Base-by-base conservation (phyloP, 257 asterid genomes). In the Lantana camara region DNA sequence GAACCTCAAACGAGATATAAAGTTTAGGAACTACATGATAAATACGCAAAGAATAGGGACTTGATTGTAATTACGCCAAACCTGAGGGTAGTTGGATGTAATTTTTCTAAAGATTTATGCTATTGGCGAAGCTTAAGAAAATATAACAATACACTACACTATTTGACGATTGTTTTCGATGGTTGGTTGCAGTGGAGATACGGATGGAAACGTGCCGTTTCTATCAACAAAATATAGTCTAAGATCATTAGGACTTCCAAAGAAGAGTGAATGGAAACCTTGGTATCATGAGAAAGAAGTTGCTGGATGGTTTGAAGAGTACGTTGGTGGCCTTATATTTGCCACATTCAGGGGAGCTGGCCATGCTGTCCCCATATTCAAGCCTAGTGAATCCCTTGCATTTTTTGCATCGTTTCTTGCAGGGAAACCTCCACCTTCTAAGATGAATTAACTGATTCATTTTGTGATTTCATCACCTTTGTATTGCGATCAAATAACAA, bases 321-420 rank as follows among this genome's bases (percentile, higher is more conserved):
- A 86, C 56, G n/a, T n/a, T n/a, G n/a, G 80, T 19, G 98, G 98
- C 17, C 80, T 92, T 4, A 92, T 96, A 30, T 92, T 84, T 62
- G 96, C 90, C 13, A 91, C 98, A 50, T 84, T 91, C 32, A 83
- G 96, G 62, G 98, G 98, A 59, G 98, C 98, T 5, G 98, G 98
- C 0, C 98, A 92, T 70, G 96, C 86, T 3, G 98, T 92, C 63
- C 98, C 96, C 0, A 79, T 75, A 22, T 92, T 92, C 85, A 92
- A 89, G 55, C 96, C 95, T 4, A 75, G 89, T 46, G 96, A 86
- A 56, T 79, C 98, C 0, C 86, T 89, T 29, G 82, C 90, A 10
- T 82, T 91, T 68, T 89, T 91, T 66, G 79, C 90, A 0, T 77
- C 95, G 0, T 91, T 91, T 76, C 83, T 91, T 44, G 63, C 82